Conservation (phyloP, 495 filamentous ascomycete genomes). For the Lindgomyces ingoldianus region DNA sequence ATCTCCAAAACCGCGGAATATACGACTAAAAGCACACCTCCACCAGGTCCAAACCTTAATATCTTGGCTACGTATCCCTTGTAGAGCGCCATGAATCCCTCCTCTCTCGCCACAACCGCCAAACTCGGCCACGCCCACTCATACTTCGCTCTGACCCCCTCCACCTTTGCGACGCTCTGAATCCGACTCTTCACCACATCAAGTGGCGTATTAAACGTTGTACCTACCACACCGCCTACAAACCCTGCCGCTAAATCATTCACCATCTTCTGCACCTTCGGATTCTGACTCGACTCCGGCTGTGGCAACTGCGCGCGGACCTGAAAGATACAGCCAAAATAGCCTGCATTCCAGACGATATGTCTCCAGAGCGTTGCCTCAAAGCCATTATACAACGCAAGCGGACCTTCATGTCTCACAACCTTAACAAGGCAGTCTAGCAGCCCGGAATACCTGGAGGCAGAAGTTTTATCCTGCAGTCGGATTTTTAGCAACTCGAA, state of each 20-base stretch:
- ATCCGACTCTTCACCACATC: conserved; percentile 35
- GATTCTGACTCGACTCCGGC: background rate
- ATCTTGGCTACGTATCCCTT: conserved; percentile 34
- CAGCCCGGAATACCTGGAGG: conserved; percentile 22
- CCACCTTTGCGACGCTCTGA: conserved; percentile 28
- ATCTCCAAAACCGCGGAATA: conserved; percentile 25
- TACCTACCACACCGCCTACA: conserved; percentile 29
- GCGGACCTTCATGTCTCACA: conserved; percentile 18
- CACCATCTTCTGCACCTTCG: conserved; percentile 25
- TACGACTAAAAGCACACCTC: conserved; percentile 27
- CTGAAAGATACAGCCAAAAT: conserved; percentile 33
- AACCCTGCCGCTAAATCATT: conserved; percentile 32
- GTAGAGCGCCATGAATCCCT: conserved; percentile 30
- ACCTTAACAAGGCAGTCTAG: conserved; percentile 30
- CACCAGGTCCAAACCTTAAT: conserved; percentile 31
- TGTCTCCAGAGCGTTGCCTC: conserved; percentile 32
- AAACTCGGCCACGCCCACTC: conserved; percentile 34
- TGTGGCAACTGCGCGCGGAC: conserved; percentile 20
- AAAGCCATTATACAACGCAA: conserved; percentile 31
- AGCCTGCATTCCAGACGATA: conserved; percentile 33
- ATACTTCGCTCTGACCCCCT: conserved; percentile 26
- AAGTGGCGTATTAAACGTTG: conserved; percentile 32
- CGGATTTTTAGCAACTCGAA: conserved; percentile 33
- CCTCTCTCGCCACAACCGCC: conserved; percentile 25
- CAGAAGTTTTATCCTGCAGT: conserved; percentile 27